A percentile compares a stretch with the other conserved stretches of the same genome.
Conservation (phyloP, 2,329 filamentous ascomycete species). For the Cercospora brassicicola region DNA sequence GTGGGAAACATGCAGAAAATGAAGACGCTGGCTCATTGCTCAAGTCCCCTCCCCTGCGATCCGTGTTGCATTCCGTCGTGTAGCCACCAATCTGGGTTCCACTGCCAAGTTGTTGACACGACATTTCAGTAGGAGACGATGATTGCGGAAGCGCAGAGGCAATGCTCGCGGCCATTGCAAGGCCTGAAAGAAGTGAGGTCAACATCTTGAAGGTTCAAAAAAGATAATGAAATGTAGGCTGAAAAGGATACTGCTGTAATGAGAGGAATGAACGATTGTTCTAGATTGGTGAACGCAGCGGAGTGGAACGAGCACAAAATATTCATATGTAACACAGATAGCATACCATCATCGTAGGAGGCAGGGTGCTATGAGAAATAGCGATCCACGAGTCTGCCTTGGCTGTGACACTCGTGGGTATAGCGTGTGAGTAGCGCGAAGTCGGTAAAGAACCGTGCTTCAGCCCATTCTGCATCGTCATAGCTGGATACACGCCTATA, state of each 20-base stretch:
- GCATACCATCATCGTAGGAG: background rate
- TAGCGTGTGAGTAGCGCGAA: background rate
- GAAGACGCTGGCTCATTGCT: constrained; percentile 10
- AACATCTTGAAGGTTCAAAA: background rate
- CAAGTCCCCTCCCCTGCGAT: constrained; percentile 31
- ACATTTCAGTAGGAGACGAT: constrained; percentile 2
- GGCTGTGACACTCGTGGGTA: background rate
- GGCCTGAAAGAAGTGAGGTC: constrained; percentile 6
- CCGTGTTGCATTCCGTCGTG: constrained; percentile 24
- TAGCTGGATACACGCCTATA: background rate
- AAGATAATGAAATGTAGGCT: background rate
- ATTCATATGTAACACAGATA: background rate
- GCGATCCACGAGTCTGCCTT: background rate
- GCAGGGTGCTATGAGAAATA: background rate
- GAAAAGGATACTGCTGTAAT: background rate
- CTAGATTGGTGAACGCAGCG: background rate
- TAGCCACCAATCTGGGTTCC: constrained; percentile 16
- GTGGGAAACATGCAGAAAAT: constrained; percentile 30
- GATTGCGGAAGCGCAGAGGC: constrained; percentile 13
- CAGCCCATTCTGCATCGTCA: background rate
- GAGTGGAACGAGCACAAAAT: background rate
- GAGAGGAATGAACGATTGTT: background rate
- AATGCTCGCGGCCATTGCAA: constrained; percentile 8
- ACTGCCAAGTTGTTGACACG: constrained; percentile 18
- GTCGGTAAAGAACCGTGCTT: background rate